These are phyloP conservation scores for Aspergillus hiratsukae DNA, from an alignment of 2,329 filamentous ascomycete species.

Conservation along the genomic window DNA sequence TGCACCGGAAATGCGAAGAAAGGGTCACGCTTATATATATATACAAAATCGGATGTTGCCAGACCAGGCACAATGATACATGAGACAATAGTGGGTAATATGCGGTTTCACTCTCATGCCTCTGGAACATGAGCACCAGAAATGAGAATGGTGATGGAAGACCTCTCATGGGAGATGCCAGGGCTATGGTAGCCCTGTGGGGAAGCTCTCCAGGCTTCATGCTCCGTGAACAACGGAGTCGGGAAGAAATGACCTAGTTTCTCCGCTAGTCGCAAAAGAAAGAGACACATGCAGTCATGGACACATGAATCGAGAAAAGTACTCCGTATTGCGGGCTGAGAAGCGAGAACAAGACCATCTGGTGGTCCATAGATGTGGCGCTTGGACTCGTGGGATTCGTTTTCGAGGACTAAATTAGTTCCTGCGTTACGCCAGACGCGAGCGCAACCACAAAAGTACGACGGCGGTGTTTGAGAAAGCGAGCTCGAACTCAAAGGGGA, in stretches of 20 bases:
- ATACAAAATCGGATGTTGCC: neutral
- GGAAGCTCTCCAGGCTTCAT: neutral
- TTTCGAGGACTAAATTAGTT: slow-evolving; percentile 4
- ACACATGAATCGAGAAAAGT: neutral
- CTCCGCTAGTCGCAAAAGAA: neutral
- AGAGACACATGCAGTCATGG: neutral
- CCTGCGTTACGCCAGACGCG: slow-evolving; percentile 1
- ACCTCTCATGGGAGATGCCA: neutral
- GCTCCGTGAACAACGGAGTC: neutral
- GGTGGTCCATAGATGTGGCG: neutral
- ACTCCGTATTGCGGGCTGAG: neutral
- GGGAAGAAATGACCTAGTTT: neutral
- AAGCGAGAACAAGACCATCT: neutral
- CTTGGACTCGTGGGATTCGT: neutral
- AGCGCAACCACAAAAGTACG: slow-evolving; percentile 2
- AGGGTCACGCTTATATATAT: neutral
- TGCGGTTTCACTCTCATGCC: neutral
- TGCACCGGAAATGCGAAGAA: neutral
- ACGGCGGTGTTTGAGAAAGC: neutral
- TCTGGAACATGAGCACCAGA: neutral
- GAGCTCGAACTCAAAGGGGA: neutral
- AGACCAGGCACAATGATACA: neutral
- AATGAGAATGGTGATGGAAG: neutral
- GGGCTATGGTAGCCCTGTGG: neutral
- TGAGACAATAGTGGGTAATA: neutral